These are phyloP conservation scores for Boletus speciosus DNA, from an alignment of 768 basidiomycete species.

Conservation along the genomic window DNA sequence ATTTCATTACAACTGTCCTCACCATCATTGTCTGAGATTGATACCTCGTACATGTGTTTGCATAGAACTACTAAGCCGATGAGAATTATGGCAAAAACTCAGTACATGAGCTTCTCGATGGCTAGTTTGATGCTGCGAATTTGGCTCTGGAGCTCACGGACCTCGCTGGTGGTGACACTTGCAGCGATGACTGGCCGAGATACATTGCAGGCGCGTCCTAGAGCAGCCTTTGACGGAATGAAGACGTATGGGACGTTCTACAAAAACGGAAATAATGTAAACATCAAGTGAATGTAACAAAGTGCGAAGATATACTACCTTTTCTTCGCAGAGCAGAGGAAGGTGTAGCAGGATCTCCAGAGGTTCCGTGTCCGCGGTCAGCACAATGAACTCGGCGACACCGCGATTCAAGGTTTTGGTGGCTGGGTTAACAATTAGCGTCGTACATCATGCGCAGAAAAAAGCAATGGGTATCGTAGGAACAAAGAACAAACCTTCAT, in stretches of 20 bases:
- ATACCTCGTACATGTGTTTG: constrained; percentile 8
- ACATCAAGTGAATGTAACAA: not conserved
- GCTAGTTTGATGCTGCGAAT: constrained; percentile 81
- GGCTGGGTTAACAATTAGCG: constrained; percentile 47
- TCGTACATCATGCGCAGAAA: not conserved
- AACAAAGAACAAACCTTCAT: constrained; percentile 68
- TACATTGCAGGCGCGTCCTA: constrained; percentile 95
- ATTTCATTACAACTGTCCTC: constrained; percentile 3
- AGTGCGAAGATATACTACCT: constrained; percentile 46
- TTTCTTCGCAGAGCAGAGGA: constrained; percentile 96
- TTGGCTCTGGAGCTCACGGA: constrained; percentile 84
- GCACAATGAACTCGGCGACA: constrained; percentile 95
- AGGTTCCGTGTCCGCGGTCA: constrained; percentile 96
- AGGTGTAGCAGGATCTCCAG: constrained; percentile 97
- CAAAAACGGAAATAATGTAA: not conserved
- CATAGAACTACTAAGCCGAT: constrained; percentile 8
- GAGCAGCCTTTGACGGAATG: constrained; percentile 89
- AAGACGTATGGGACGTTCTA: constrained; percentile 97
- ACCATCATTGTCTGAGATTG: not conserved
- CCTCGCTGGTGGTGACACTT: constrained; percentile 95
- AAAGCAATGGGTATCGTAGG: not conserved
- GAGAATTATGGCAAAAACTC: constrained; percentile 5
- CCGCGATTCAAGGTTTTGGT: constrained; percentile 98
- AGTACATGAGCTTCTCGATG: constrained; percentile 67
- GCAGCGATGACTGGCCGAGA: constrained; percentile 93